Conservation (phyloP, 306 rosid species). For the Oxytropis ochrocephala region DNA sequence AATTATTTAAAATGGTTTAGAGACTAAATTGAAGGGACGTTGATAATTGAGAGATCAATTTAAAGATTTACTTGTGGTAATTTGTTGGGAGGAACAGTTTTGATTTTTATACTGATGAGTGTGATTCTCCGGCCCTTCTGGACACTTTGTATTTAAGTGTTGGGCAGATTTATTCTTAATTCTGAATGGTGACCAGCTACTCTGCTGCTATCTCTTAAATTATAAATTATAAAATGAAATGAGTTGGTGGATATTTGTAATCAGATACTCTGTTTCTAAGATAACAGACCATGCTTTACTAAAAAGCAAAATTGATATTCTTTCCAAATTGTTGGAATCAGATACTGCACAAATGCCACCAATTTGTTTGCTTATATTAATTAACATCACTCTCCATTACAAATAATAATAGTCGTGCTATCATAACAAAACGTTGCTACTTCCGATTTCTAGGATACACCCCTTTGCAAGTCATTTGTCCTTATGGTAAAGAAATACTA, state of each 20-base stretch:
- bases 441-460: neutral
- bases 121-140: neutral
- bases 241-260: neutral
- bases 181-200: neutral
- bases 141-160: neutral
- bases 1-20: too few species aligned
- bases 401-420: neutral
- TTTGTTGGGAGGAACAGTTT: neutral
- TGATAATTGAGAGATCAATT: too few species aligned
- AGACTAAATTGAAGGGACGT: too few species aligned
- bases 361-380: constrained; percentile 13
- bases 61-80: too few species aligned
- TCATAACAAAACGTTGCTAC: neutral
- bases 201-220: neutral
- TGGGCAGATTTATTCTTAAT: neutral
- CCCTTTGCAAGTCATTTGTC: neutral
- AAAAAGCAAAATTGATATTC: constrained; percentile 10
- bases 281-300: neutral
- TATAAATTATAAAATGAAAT: neutral
- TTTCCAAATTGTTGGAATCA: constrained; percentile 25
- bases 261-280: neutral
- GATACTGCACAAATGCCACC: constrained; percentile 22
- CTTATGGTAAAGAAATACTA: constrained; percentile 22
- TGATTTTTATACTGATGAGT: neutral
- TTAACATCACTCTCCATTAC: neutral